Conservation (phyloP, 2,329 filamentous ascomycete species). For the Rachicladosporium sp. region DNA sequence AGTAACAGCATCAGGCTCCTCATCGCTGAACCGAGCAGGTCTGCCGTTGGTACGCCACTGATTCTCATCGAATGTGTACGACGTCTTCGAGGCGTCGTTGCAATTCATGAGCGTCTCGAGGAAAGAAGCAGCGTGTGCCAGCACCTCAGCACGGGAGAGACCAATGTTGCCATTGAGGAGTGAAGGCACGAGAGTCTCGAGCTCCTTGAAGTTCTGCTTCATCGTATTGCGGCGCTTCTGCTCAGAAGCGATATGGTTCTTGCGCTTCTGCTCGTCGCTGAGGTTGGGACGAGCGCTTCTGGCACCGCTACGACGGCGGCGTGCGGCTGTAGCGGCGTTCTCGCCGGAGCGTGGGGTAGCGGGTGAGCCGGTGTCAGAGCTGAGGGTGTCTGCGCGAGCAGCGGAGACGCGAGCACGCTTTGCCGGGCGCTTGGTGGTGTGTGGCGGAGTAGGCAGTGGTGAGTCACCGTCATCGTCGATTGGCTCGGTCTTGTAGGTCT, state of each 20-base stretch:
- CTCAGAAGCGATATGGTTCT: conserved; percentile 78
- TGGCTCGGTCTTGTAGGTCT: neutral
- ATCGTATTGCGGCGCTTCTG: conserved; percentile 76
- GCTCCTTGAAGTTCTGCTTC: conserved; percentile 68
- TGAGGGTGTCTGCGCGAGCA: neutral
- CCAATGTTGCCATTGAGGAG: conserved; percentile 50
- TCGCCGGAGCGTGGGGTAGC: neutral
- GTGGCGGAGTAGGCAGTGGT: neutral
- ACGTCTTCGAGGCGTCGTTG: conserved; percentile 34
- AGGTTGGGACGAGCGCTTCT: conserved; percentile 38
- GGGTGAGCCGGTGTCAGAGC: conserved; percentile 1
- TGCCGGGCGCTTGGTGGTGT: conserved; percentile 1
- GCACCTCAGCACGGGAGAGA: conserved; percentile 71
- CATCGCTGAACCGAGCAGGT: neutral
- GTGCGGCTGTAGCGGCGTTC: neutral
- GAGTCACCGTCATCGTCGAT: neutral
- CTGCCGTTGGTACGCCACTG: neutral
- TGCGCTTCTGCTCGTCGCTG: conserved; percentile 66
- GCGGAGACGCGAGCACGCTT: neutral
- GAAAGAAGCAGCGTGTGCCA: conserved; percentile 65
- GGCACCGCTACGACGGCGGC: conserved; percentile 1
- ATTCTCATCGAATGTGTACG: neutral
- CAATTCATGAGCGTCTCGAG: conserved; percentile 59
- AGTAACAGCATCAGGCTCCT: neutral
- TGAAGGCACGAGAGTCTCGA: conserved; percentile 65